Evolutionary conservation across 2,329 filamentous ascomycete genomes (phyloP), one percentile per base, ranked within the genome.

Genomic region (Trichophyton rubrum): DNA sequence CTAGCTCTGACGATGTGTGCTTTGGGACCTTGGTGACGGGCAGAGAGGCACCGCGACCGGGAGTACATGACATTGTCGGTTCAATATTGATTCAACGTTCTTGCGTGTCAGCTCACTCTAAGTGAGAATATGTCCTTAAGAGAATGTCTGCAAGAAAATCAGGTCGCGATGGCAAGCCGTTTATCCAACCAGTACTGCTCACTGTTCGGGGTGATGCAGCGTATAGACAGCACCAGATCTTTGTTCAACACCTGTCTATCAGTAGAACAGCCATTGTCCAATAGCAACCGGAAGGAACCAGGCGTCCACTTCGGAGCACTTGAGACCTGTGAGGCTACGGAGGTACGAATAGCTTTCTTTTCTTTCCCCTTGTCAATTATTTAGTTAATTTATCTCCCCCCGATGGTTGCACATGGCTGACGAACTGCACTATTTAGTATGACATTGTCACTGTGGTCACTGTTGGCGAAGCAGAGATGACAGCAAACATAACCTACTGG

Each of bases 11-110:
- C 40, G 71, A 75, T 58, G 69, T 74, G 5, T 61, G 73, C 4
- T 77, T 74, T 67, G 74, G 72, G 9, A 71, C 71, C 51, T 73
- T 71, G 1, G 68, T 74, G 13, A 72, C 71, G 49, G 74, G 75
- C 1, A 67, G 75, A 5, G 70, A 75, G 38, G 68, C 70, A n/a
- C 66, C 71, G 8, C 66, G 76, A 30, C 56, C 64, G 8, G 70
- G 70, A 1, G 69, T 76, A 8, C 68, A 71, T 40, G 64, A 71
- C 43, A 73, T 76, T 24, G 66, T 43, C 2, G 40, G 40, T 17
- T 43, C 40, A 1, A n/a, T 43, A 43, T 43, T 43, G n/a, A 43
- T 43, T 43, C 40, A 43, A 43, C n/a, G 40, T 43, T 2, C 40
- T 43, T 43, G 40, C 11, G 6, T 43, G 40, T n/a, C 40, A 4